Conservation (phyloP, 306 rosid genomes). For the Potentilla sterilis region DNA sequence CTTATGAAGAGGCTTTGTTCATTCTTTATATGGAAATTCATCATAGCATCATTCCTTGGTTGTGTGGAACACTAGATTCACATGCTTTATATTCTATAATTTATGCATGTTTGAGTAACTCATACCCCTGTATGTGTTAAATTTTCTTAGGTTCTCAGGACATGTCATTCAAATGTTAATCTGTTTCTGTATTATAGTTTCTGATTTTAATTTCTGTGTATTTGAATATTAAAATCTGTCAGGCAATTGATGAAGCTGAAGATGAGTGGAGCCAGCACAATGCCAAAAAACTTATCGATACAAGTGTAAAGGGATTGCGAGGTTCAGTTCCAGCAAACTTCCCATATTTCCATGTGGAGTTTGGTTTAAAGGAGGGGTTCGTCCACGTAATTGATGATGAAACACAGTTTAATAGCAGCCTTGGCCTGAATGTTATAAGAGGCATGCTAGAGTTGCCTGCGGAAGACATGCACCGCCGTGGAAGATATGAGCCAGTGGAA, state of each 20-base stretch:
- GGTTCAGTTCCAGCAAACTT: constrained; percentile 74
- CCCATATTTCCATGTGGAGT: constrained; percentile 84
- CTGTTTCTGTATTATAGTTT: not conserved
- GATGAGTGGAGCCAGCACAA: constrained; percentile 95
- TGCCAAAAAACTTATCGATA: constrained; percentile 79
- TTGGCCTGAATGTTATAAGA: constrained; percentile 78
- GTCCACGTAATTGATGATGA: constrained; percentile 91
- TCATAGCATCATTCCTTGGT: not conserved
- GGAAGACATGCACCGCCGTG: constrained; percentile 82
- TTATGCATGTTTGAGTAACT: too few relatives aligned
- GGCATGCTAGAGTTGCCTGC: constrained; percentile 73
- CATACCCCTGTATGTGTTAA: not conserved
- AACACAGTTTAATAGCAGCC: constrained; percentile 52
- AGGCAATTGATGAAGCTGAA: constrained; percentile 96
- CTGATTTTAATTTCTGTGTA: not conserved
- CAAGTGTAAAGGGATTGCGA: constrained; percentile 72
- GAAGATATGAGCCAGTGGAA: constrained; percentile 44
- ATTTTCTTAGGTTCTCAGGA: constrained; percentile 5
- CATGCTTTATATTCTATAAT: not conserved
- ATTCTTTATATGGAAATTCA: not conserved
- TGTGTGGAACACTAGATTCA: not conserved
- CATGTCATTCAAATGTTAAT: not conserved
- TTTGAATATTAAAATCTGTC: not conserved
- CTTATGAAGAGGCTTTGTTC: not conserved
- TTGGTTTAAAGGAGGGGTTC: constrained; percentile 73